Conservation (phyloP, 495 filamentous ascomycete genomes). For the Venustampulla echinocandica region DNA sequence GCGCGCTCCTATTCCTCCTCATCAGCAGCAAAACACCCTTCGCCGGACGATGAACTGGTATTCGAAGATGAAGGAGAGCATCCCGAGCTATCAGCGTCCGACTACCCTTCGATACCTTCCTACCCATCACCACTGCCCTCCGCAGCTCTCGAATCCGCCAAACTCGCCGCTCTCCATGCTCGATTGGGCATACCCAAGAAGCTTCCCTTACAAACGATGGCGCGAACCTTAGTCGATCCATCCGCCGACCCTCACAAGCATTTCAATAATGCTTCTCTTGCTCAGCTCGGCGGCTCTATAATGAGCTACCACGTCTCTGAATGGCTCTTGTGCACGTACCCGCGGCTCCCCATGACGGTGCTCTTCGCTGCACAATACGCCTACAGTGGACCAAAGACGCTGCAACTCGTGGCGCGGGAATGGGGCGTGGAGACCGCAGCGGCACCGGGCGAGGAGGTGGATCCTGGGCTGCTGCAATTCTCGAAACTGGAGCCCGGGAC, state of each 20-base stretch:
- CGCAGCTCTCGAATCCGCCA: conserved; percentile 66
- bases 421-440: conserved; percentile 88
- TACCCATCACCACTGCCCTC: conserved; percentile 59
- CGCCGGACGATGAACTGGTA: conserved; percentile 2
- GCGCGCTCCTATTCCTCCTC: conserved; percentile 6
- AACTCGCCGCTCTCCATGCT: conserved; percentile 88
- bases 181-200: conserved; percentile 75
- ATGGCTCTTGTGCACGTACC: conserved; percentile 76
- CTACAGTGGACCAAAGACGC: conserved; percentile 63
- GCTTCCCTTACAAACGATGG: conserved; percentile 78
- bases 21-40: conserved; percentile 8
- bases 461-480: conserved; percentile 88
- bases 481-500: conserved; percentile 47
- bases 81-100: neutral
- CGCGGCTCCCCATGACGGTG: conserved; percentile 76
- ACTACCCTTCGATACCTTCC: neutral
- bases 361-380: conserved; percentile 76
- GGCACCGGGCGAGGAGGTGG: conserved; percentile 79
- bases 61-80: conserved; percentile 21
- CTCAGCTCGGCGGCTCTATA: conserved; percentile 71
- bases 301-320: conserved; percentile 82
- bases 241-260: conserved; percentile 66
- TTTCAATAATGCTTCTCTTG: conserved; percentile 78
- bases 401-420: conserved; percentile 60
- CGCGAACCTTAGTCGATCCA: conserved; percentile 73